A percentile compares a stretch with the other conserved stretches of the same genome.
Evolutionary conservation across 1,284 basidiomycete genomes (phyloP).

Genomic region (Polyporus tsugae): DNA sequence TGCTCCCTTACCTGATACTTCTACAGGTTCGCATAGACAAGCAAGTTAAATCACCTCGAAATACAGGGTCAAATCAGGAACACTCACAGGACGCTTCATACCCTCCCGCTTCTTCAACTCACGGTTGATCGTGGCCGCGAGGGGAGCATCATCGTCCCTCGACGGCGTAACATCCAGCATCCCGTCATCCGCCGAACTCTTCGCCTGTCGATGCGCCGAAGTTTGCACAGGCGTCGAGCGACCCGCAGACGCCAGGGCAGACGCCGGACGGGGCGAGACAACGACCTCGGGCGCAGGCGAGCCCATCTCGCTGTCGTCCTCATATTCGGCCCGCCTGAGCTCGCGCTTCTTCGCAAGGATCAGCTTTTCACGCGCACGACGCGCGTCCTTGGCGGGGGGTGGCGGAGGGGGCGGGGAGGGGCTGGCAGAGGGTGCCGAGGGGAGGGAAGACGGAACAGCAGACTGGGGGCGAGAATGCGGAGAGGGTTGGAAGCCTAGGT

Average conservation of each 20-base stretch:
- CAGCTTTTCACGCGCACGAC: constrained; percentile 69
- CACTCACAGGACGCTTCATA: constrained; percentile 57
- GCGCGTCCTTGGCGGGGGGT: constrained; percentile 70
- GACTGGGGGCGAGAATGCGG: constrained; percentile 1
- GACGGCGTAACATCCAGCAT: constrained; percentile 52
- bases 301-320: constrained; percentile 50
- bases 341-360: constrained; percentile 79
- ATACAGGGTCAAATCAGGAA: background rate
- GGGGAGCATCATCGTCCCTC: constrained; percentile 56
- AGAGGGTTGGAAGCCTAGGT: constrained; percentile 8
- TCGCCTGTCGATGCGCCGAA: constrained; percentile 39
- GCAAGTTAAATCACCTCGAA: background rate
- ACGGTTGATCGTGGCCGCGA: constrained; percentile 72
- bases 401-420: constrained; percentile 41
- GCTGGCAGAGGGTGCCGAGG: constrained; percentile 2
- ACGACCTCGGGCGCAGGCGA: constrained; percentile 7
- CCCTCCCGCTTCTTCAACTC: constrained; percentile 70
- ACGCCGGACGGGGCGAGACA: constrained; percentile 1
- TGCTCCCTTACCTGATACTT: constrained; percentile 76
- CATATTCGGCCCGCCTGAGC: constrained; percentile 53
- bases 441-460: background rate
- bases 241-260: background rate
- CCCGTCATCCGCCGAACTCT: constrained; percentile 41
- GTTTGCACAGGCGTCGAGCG: constrained; percentile 19
- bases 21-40: constrained; percentile 27